These are phyloP conservation scores for Yamadazyma nakazawae DNA, from an alignment of 805 yeast genomes.

Conservation along the genomic window DNA sequence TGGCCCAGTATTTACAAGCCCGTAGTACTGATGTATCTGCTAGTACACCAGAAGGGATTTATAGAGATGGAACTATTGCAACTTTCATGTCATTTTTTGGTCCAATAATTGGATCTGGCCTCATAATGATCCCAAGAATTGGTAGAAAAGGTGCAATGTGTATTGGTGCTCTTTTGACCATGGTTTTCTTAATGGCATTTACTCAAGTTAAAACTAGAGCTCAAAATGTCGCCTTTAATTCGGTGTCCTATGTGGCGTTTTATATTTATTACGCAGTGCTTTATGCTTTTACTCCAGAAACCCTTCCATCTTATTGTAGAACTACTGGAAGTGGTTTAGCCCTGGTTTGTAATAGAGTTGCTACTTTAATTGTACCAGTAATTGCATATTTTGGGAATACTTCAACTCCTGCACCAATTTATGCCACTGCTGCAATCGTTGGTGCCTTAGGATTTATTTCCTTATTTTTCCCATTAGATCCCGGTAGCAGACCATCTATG, in stretches of 20 bases:
- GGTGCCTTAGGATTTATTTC: conserved; percentile 32
- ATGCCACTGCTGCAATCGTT: conserved; percentile 35
- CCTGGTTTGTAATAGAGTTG: conserved; percentile 30
- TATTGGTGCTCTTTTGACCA: conserved; percentile 50
- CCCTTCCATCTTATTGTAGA: conserved; percentile 32
- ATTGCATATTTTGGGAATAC: conserved; percentile 33
- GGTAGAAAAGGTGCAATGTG: conserved; percentile 60
- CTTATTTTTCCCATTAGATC: conserved; percentile 33
- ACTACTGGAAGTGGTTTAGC: conserved; percentile 38
- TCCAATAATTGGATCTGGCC: conserved; percentile 27
- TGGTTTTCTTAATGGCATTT: conserved; percentile 58
- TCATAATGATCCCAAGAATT: conserved; percentile 23
- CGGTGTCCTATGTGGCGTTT: conserved; percentile 46
- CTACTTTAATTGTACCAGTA: conserved; percentile 36
- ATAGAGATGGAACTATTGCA: conserved; percentile 27
- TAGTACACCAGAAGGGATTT: conserved; percentile 17
- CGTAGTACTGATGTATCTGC: conserved; percentile 49
- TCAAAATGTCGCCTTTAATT: conserved; percentile 42
- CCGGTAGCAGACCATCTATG: conserved; percentile 9
- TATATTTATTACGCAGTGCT: conserved; percentile 33
- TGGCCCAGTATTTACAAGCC: conserved; percentile 48
- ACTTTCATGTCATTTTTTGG: conserved; percentile 28
- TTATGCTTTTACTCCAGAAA: conserved; percentile 39
- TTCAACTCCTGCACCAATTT: conserved; percentile 28
- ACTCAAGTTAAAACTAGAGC: conserved; percentile 54